Base-by-base conservation (phyloP, 2,329 filamentous ascomycete genomes). In the Rutstroemia sydowiana region DNA sequence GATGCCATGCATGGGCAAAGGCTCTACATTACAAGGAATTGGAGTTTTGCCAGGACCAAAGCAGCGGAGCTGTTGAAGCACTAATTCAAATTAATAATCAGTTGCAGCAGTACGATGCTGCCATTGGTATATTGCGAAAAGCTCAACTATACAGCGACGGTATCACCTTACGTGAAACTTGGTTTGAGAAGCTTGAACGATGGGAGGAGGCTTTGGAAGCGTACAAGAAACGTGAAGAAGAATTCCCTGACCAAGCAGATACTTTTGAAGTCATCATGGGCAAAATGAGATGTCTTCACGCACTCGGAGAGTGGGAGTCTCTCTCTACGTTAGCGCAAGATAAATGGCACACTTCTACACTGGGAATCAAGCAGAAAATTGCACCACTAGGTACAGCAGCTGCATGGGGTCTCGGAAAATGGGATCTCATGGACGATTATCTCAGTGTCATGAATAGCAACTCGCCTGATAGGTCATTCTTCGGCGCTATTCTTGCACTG, bases 21-120 rank as follows among this genome's bases (percentile, higher is more conserved):
- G 93, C 93, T 9, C 75, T 99, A 36, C 93, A 99, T 65, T 99
- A 98, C 73, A 99, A 99, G 67, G 93, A 99, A 69, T 76, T 98
- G 0, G 95, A 99, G 66, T 99, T 98, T 68, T 81, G 97, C 54
- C 92, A 96, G 60, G 95, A 98, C 66, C 93, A 97, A 68, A 97
- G 92, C 67, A 89, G 90, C 16, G 88, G 87, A 53, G 91, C 92
- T 2, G 93, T 98, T 1, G 93, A 99, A 70, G 95, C 95, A 7
- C 75, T 99, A 54, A 99, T 99, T 62, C 93, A 92, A 57, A 98
- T 99, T 74, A 99, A 99, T 71, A 98, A 99, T 66, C 92, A 98
- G 67, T 79, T 99, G 6, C 93, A 98, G 68, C 93, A 99, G 68
- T 96, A 93, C 7, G 93, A 99, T 70, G 95, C 93, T 30, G 95